Base-by-base conservation (phyloP, 1,139 yeast genomes). In the Geotrichum reessii region DNA sequence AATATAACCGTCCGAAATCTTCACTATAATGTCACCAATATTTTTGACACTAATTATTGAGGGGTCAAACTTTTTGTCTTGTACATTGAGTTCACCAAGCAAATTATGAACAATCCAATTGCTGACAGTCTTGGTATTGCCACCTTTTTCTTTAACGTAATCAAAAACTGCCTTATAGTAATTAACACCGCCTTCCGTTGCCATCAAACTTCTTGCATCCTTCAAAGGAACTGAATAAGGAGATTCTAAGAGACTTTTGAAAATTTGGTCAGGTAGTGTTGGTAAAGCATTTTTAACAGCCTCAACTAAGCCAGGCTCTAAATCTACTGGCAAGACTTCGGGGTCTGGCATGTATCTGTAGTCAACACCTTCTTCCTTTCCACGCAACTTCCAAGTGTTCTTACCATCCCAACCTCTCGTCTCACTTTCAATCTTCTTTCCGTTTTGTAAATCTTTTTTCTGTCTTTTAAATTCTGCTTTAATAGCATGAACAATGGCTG, bases 311-410 rank as follows among this genome's bases (percentile, higher is more conserved):
- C 77, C 77, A 0, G 71, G 63, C 50, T 81, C 75, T 11, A 93
- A 71, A 1, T 59, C 25, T 3, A 92, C 74, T 0, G 75, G 73
- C 0, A 95, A 91, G 25, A 93, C 74, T 69, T 95, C 99, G 1
- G 96, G 88, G 69, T 93, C 99, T 0, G 98, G 97, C 79, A 93
- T 86, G 69, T 91, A 93, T 67, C 98, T 77, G 71, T 93, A 93
- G 71, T 93, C 99, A 6, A 88, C 81, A 0, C 90, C 81, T 54
- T 83, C 82, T 70, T 92, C 98, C 67, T 95, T 93, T 2, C 81
- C 77, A 69, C 99, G 80, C 56, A 86, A 73, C 55, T 81, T 78
- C 55, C 80, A 77, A 0, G 98, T 92, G 4, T 70, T 66, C 11
- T 69, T 72, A 0, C 97, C 97, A 68, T 86, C 85, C 97, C 97